Percentiles rank a stretch among this genome's conserved stretches.
These are phyloP conservation scores for Aspergillus carlsbadensis DNA, from an alignment of 495 filamentous ascomycete genomes.

Conservation along the genomic window DNA sequence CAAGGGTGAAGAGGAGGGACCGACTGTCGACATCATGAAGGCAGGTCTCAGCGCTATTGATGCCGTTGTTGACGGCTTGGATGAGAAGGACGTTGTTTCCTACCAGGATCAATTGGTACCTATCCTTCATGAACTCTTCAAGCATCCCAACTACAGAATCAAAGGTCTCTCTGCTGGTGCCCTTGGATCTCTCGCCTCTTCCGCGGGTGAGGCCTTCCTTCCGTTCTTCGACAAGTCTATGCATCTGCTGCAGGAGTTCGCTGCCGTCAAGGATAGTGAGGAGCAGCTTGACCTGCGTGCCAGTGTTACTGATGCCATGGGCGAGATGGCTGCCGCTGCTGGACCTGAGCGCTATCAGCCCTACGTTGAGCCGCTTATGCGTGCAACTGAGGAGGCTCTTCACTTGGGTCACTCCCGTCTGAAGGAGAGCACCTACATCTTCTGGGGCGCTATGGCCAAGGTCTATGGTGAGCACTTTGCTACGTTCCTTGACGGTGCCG, in stretches of 20 bases:
- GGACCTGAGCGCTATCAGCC: constrained; percentile 83
- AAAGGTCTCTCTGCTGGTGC: constrained; percentile 87
- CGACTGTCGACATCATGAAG: constrained; percentile 78
- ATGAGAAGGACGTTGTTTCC: constrained; percentile 71
- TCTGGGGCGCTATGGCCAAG: constrained; percentile 92
- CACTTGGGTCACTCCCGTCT: constrained; percentile 86
- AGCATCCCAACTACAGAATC: constrained; percentile 81
- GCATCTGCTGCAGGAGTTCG: constrained; percentile 78
- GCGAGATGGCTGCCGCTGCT: constrained; percentile 85
- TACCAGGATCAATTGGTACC: constrained; percentile 83
- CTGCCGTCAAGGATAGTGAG: constrained; percentile 80
- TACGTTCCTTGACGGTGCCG: constrained; percentile 80
- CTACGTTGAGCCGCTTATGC: constrained; percentile 85
- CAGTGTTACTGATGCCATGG: constrained; percentile 86
- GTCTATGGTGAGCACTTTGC: constrained; percentile 90
- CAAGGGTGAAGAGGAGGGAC: constrained; percentile 58
- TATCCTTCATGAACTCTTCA: constrained; percentile 77
- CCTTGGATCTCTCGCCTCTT: constrained; percentile 83
- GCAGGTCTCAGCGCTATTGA: constrained; percentile 89
- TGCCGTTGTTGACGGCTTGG: constrained; percentile 86
- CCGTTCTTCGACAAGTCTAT: constrained; percentile 90
- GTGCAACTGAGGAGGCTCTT: constrained; percentile 86
- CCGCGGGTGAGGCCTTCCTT: constrained; percentile 76
- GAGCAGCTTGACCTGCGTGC: constrained; percentile 90
- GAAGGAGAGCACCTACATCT: constrained; percentile 92